Conservation (phyloP, 192 early-diverging fungal species). For the Podila epicladia region DNA sequence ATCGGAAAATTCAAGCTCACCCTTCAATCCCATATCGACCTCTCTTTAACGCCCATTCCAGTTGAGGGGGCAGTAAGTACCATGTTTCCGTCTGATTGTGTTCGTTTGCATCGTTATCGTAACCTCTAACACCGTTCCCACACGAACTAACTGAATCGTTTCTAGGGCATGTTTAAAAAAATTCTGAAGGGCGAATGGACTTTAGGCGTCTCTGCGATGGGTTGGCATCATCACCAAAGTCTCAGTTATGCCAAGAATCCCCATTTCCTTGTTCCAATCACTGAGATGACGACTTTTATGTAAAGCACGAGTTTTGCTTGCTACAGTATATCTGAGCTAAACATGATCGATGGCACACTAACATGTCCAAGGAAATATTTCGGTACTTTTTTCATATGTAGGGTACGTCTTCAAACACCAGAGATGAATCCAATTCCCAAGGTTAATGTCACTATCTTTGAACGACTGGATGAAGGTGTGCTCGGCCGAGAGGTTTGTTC, state of each 20-base stretch:
- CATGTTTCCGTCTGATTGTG: not conserved
- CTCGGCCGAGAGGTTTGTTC: constrained; percentile 65
- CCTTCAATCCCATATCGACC: constrained; percentile 61
- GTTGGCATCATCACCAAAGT: constrained; percentile 60
- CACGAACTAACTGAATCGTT: not conserved
- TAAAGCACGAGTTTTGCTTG: constrained; percentile 24
- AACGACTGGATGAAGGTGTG: constrained; percentile 54
- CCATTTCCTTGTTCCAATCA: constrained; percentile 70
- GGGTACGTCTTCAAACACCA: constrained; percentile 75
- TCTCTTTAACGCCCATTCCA: constrained; percentile 68
- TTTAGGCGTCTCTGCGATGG: constrained; percentile 66
- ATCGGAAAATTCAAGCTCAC: constrained; percentile 76
- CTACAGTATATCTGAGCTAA: not conserved
- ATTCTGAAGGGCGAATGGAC: constrained; percentile 66
- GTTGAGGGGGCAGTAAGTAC: constrained; percentile 75
- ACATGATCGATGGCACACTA: not conserved
- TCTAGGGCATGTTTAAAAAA: constrained; percentile 71
- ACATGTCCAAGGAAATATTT: not conserved
- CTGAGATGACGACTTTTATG: constrained; percentile 66
- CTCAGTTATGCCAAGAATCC: constrained; percentile 68
- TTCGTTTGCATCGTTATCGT: not conserved
- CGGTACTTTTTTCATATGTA: constrained; percentile 10
- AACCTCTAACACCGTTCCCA: constrained; percentile 6
- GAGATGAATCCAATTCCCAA: constrained; percentile 71
- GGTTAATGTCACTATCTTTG: constrained; percentile 76